Base-by-base conservation (phyloP, 2,329 filamentous ascomycete genomes). In the Penicillium concentricum region DNA sequence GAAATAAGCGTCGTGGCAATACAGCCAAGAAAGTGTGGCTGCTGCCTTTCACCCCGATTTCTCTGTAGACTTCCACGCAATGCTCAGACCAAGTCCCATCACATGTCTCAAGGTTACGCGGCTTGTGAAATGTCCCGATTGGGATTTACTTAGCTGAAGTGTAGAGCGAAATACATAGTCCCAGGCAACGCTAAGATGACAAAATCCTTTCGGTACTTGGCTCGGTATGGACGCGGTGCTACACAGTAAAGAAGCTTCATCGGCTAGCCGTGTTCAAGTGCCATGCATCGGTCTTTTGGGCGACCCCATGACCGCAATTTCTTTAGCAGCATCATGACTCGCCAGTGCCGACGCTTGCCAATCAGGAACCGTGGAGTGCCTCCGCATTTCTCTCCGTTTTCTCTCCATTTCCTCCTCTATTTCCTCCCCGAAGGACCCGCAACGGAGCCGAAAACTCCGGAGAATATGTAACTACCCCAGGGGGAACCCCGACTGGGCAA, bases 311-410 rank as follows among this genome's bases (percentile, higher is more conserved):
- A 30, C 20, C 22, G 2, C 15, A n/a, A 24, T 34, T 24, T 30
- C 3, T 34, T 45, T 28, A 41, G 16, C 37, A 20, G 34, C 39
- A n/a, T 34, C 5, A 4, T 38, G 20, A 39, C 32, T 55, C 7
- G 42, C 18, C n/a, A 16, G 34, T 15, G 16, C 7, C 20, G 12
- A 26, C 3, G 22, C 5, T 26, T 34, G 42, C 45, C 28, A 26
- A 42, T 42, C 51, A 51, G 32, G 37, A 24, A 43, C 50, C 51
- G 60, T 61, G 58, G 64, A 60, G 54, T 51, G 37, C 42, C 65
- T 67, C 65, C 65, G 64, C 64, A 62, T 61, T 56, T 57, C 52
- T 62, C 66, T 63, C 61, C 59, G 61, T 46, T 20, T 16, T 45
- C 10, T 32, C 43, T 32, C 28, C 43, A 46, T 16, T 61, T 56